Conservation (phyloP, 495 filamentous ascomycete genomes). For the Thermothielavioides terrestris region DNA sequence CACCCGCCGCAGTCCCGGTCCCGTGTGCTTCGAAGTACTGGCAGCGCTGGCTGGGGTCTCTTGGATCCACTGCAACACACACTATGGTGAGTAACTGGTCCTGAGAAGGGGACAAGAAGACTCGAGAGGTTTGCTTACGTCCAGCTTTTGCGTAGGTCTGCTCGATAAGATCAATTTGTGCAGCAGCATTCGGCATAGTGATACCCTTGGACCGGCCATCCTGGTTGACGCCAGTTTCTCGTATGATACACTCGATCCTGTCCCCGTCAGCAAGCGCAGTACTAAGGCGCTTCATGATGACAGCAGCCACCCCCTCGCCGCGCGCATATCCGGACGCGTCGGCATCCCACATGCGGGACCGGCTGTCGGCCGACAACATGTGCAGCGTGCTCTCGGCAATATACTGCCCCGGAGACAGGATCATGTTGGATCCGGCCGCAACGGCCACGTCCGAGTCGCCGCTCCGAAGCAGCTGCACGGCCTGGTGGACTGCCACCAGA, state of each 20-base stretch:
- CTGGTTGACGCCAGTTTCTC: conserved; percentile 44
- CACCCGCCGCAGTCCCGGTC: conserved; percentile 24
- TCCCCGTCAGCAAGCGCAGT: conserved; percentile 42
- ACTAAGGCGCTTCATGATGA: conserved; percentile 46
- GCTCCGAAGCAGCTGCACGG: conserved; percentile 36
- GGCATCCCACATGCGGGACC: conserved; percentile 49
- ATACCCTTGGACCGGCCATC: conserved; percentile 45
- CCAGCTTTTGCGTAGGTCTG: conserved; percentile 37
- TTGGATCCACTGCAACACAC: conserved; percentile 37
- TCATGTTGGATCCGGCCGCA: conserved; percentile 45
- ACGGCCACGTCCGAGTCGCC: conserved; percentile 33
- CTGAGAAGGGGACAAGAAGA: too few species aligned
- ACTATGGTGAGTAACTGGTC: too few species aligned
- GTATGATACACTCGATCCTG: conserved; percentile 53
- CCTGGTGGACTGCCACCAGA: conserved; percentile 45
- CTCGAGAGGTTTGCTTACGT: too few species aligned
- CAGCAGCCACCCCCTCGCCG: conserved; percentile 47
- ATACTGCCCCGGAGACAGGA: conserved; percentile 35
- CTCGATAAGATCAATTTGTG: conserved; percentile 45
- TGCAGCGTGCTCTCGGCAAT: conserved; percentile 20
- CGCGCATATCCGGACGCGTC: conserved; percentile 53
- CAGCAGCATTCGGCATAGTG: conserved; percentile 40
- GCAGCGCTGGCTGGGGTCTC: conserved; percentile 18
- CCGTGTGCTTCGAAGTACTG: conserved; percentile 41
- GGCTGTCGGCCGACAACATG: conserved; percentile 32